phyloP scores from a whole-genome alignment of 2,329 filamentous ascomycete genomes.

The Emydomyces testavorans region DNA sequence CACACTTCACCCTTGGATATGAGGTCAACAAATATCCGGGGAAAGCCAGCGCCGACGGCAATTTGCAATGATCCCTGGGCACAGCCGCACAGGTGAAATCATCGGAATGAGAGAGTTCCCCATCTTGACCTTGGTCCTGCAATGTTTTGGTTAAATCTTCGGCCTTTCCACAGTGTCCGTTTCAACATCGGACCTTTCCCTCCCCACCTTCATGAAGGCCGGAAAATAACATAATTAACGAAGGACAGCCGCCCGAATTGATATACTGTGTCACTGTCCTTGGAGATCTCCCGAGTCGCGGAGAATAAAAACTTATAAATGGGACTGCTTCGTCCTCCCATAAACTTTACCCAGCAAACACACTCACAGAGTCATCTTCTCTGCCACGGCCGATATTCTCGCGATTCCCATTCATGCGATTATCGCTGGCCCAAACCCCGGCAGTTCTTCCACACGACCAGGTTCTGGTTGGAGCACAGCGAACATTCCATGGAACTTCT shows the following conservation, averaged over 20 bases:
- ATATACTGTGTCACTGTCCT: no score
- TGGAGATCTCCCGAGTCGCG: no score
- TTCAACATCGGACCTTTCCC: neutral
- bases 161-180: neutral
- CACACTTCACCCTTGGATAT: neutral
- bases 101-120: neutral
- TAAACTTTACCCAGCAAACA: neutral
- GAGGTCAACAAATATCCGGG: neutral
- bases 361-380: no score
- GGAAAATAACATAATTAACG: no score
- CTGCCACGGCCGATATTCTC: no score
- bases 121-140: neutral
- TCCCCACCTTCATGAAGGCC: neutral
- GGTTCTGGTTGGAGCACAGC: neutral
- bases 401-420: no score
- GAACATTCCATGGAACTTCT: slow-evolving; percentile 4
- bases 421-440: no score
- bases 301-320: neutral
- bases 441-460: neutral
- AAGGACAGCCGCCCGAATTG: no score
- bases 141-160: neutral
- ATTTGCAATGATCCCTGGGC: neutral
- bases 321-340: neutral
- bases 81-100: neutral
- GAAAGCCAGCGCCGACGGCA: neutral